Base-by-base conservation (phyloP, 495 filamentous ascomycete genomes). In the Penicillium antarcticum region DNA sequence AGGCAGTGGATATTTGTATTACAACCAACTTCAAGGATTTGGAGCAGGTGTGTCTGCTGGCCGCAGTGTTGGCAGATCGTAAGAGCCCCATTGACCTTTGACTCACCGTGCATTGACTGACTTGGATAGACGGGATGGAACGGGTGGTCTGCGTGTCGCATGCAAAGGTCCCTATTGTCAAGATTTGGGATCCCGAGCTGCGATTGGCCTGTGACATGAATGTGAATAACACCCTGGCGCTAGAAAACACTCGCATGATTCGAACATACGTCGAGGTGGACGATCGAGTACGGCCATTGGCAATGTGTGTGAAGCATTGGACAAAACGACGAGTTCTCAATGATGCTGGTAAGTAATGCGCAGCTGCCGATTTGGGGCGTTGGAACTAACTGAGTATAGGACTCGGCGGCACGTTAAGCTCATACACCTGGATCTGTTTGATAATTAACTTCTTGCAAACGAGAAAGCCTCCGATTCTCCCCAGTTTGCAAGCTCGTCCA, bases 401-500 rank as follows among this genome's bases (percentile, higher is more conserved):
- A 33, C 84, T 92, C 60, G 94, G 95, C 48, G 95, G 91, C 37
- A 98, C 94, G 6, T 74, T 98, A 19, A 97, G 94, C 67, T 97
- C 95, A 9, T 98, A 98, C 62, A 96, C 94, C n/a, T 98, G 94
- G 94, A 97, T 96, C 66, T 97, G 94, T 73, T 83, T 97, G 81
- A 96, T 97, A 55, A 86, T 98, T 59, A 94, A 91, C 53, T 98
- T 97, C 66, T 79, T 98, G 29, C 94, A 98, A 69, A 87, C 88
- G 26, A 83, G 94, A 58, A 78, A 90, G 52, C 91, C 92, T 37
- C 92, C 92, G 0, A 80, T 98, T 37, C 71, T 98, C 17, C 94
- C 94, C 6, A 85, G 88, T 21, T 80, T 98, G 9, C 95, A 97
- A 58, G 84, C 91, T 53, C 78, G 80, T 12, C 80, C 87, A 6